A percentile compares a stretch with the other conserved stretches of the same genome.
Conservation (phyloP, 495 filamentous ascomycete species). For the Penicillium bialowiezense region DNA sequence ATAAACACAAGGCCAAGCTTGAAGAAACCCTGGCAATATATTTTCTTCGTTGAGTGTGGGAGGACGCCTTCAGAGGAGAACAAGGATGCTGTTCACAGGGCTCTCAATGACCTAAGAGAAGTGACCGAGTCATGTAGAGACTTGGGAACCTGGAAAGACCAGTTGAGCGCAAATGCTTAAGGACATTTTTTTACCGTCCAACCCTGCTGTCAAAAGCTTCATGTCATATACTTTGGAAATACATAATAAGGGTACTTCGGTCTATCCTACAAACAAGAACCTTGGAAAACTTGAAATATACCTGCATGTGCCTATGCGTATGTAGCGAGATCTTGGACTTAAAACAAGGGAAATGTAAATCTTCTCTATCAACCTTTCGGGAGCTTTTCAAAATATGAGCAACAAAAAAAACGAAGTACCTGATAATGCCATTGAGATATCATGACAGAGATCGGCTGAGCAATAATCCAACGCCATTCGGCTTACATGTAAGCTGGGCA, state of each 20-base stretch:
- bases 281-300: background rate
- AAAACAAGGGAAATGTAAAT: slow-evolving; percentile 4
- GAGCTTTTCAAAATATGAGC: slow-evolving; percentile 13
- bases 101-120: slow-evolving; percentile 24
- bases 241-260: background rate
- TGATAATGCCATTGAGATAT: slow-evolving; percentile 8
- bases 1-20: slow-evolving; percentile 84
- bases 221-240: background rate
- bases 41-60: slow-evolving; percentile 92
- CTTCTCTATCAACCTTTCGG: slow-evolving; percentile 10
- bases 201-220: background rate
- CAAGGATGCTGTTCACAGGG: slow-evolving; percentile 25
- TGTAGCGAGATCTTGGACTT: background rate
- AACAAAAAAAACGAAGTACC: slow-evolving; percentile 19
- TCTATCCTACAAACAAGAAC: background rate
- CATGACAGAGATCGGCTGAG: slow-evolving; percentile 13
- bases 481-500: slow-evolving; percentile 22
- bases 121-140: slow-evolving; percentile 39
- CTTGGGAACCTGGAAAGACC: slow-evolving; percentile 45
- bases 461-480: slow-evolving; percentile 20
- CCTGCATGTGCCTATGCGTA: background rate
- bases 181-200: background rate
- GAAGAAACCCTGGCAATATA: slow-evolving; percentile 77
- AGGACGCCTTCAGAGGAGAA: slow-evolving; percentile 35
- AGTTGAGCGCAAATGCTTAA: slow-evolving; percentile 16